Conservation (phyloP, 2,329 filamentous ascomycete species). For the Hypocrella siamensis region DNA sequence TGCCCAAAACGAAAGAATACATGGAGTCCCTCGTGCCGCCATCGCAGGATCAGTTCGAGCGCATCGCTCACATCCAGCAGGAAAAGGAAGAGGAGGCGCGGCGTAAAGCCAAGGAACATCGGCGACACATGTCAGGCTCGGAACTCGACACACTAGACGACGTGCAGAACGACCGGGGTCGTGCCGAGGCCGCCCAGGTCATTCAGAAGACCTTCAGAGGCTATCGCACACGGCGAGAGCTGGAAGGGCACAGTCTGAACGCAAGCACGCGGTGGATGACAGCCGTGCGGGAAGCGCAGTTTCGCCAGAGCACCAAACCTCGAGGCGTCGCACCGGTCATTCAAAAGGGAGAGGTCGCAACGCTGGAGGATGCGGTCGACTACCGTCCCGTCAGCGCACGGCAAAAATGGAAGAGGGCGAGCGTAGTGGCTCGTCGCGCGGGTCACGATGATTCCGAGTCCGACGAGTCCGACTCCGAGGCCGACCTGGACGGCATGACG, state of each 20-base stretch:
- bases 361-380: slow-evolving; percentile 6
- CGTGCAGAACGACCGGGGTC: too few relatives aligned
- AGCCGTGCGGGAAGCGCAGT: slow-evolving; percentile 42
- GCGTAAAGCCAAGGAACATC: slow-evolving; percentile 21
- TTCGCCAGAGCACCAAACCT: slow-evolving; percentile 33
- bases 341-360: slow-evolving; percentile 3
- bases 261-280: slow-evolving; percentile 58
- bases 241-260: slow-evolving; percentile 52
- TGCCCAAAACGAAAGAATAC: slow-evolving; percentile 23
- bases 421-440: slow-evolving; percentile 54
- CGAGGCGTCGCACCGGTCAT: slow-evolving; percentile 9
- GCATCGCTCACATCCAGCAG: slow-evolving; percentile 33
- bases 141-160: too few relatives aligned
- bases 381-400: slow-evolving; percentile 27
- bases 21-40: slow-evolving; percentile 34
- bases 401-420: slow-evolving; percentile 61
- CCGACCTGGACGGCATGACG: slow-evolving; percentile 19
- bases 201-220: slow-evolving; percentile 65
- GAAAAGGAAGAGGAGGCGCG: slow-evolving; percentile 27
- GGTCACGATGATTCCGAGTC: slow-evolving; percentile 47
- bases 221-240: slow-evolving; percentile 55
- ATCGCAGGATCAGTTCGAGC: slow-evolving; percentile 27
- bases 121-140: slow-evolving; percentile 11
- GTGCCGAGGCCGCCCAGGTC: slow-evolving; percentile 32
- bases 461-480: slow-evolving; percentile 29